Evolutionary conservation across 2,329 filamentous ascomycete species (phyloP).

Genomic region (Cladosporium sp.): DNA sequence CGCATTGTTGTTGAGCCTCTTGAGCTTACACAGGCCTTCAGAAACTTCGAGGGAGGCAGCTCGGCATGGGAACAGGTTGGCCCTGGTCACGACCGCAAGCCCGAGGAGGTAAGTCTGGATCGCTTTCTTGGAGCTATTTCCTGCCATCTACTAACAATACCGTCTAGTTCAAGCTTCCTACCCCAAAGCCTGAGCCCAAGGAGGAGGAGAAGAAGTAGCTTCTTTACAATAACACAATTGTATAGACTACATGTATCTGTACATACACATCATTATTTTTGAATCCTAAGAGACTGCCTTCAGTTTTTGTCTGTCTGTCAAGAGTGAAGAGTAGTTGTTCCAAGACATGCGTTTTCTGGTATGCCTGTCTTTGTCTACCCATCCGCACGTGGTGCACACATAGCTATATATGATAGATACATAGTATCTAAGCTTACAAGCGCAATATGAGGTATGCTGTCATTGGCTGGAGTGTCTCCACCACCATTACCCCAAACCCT

Average conservation of each 20-base stretch:
- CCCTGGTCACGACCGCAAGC: constrained; percentile 70
- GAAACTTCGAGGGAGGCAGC: constrained; percentile 82
- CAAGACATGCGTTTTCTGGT: too few relatives aligned
- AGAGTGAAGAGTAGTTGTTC: too few relatives aligned
- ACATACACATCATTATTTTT: constrained; percentile 28
- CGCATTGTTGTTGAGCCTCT: constrained; percentile 96
- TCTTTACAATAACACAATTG: constrained; percentile 13
- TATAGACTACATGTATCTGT: constrained; percentile 32
- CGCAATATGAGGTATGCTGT: too few relatives aligned
- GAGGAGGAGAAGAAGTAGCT: constrained; percentile 86
- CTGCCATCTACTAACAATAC: neutral
- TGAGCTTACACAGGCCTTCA: constrained; percentile 95
- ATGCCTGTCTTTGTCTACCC: too few relatives aligned
- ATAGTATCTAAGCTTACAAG: too few relatives aligned
- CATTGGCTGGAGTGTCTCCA: too few relatives aligned
- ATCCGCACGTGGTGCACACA: too few relatives aligned
- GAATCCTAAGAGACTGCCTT: neutral
- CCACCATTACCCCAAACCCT: too few relatives aligned
- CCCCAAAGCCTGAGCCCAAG: constrained; percentile 89
- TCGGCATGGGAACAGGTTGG: constrained; percentile 64
- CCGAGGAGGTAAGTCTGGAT: constrained; percentile 55
- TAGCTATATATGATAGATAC: too few relatives aligned
- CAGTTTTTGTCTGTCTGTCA: too few relatives aligned
- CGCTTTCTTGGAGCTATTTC: constrained; percentile 27
- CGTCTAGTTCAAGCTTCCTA: constrained; percentile 82